phyloP scores from a whole-genome alignment of 306 rosid species.

The Geum urbanum region DNA sequence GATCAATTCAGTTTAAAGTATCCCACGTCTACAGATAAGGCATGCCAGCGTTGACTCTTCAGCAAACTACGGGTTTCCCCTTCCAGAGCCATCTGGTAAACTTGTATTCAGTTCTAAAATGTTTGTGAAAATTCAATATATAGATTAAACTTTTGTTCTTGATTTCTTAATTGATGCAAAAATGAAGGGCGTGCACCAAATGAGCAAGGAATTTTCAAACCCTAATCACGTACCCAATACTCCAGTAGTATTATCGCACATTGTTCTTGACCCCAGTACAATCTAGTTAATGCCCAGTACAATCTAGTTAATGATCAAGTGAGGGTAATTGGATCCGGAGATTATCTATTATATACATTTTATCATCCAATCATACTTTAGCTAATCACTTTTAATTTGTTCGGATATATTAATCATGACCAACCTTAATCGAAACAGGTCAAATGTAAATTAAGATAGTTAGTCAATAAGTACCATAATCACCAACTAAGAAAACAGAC shows the following conservation, averaged over 20 bases:
- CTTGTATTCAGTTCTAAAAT: background rate
- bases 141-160: background rate
- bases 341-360: background rate
- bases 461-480: conserved; percentile 29
- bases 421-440: conserved; percentile 13
- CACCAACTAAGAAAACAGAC: conserved; percentile 20
- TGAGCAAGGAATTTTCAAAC: conserved; percentile 17
- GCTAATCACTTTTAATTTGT: background rate
- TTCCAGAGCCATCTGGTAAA: background rate
- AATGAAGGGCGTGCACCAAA: conserved; percentile 11
- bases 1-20: too few relatives aligned
- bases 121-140: background rate
- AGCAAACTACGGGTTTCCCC: too few relatives aligned
- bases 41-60: too few relatives aligned
- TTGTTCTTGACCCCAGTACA: conserved; percentile 11
- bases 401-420: background rate
- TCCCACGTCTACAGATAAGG: too few relatives aligned
- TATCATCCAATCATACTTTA: background rate
- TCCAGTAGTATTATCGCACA: conserved; percentile 6
- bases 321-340: too few relatives aligned
- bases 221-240: background rate
- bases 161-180: conserved; percentile 23
- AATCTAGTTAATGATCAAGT: too few relatives aligned
- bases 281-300: background rate
- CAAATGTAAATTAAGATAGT: conserved; percentile 11